Evolutionary conservation across 2,329 filamentous ascomycete species (phyloP).

Genomic region (Verticillium dahliae): DNA sequence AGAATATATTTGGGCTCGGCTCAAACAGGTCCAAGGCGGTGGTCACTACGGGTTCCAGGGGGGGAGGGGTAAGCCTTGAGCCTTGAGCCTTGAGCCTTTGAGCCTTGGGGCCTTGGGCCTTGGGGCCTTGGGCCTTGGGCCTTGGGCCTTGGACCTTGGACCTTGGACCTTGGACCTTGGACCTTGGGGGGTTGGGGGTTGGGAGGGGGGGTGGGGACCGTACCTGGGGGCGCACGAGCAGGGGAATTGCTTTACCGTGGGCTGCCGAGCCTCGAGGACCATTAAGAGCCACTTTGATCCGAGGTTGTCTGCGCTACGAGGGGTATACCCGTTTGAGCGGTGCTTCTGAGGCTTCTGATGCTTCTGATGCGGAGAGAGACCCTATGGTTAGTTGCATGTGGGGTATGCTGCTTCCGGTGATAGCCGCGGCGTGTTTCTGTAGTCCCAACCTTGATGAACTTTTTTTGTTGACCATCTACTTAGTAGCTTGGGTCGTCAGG

Average conservation of each 20-base stretch:
- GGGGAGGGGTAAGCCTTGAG: background rate
- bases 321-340: background rate
- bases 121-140: too few species aligned
- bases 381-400: background rate
- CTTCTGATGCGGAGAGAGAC: background rate
- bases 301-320: conserved; percentile 8
- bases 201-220: background rate
- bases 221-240: background rate
- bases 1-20: conserved; percentile 1
- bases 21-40: background rate
- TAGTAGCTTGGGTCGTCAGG: too few species aligned
- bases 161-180: too few species aligned
- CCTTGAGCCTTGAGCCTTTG: too few species aligned
- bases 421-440: background rate
- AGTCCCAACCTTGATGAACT: background rate
- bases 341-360: background rate
- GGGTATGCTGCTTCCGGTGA: background rate
- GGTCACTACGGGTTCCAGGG: background rate
- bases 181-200: too few species aligned
- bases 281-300: conserved; percentile 11
- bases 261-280: conserved; percentile 9
- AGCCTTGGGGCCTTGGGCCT: too few species aligned
- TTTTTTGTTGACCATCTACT: background rate
- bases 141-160: too few species aligned
- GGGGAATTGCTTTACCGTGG: conserved; percentile 8